Conservation (phyloP, 225 moss, liverwort and hornwort genomes). For the Neckera pumila region DNA sequence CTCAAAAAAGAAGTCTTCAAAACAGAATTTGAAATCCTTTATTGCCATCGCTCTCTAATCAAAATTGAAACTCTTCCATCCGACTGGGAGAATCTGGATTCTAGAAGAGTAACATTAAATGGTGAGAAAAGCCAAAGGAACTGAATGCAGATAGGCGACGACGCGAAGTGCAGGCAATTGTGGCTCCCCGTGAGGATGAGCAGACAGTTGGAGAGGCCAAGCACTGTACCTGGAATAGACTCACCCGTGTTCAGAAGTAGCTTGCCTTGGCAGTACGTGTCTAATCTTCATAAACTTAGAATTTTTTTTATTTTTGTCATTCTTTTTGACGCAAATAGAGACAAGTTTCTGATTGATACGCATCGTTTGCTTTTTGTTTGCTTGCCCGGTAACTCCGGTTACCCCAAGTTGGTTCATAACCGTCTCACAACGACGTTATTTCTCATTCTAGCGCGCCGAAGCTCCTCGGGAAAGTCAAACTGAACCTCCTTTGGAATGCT, state of each 20-base stretch:
- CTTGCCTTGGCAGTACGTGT: background rate
- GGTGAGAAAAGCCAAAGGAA: background rate
- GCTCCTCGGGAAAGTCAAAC: background rate
- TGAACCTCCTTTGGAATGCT: background rate
- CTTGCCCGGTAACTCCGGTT: background rate
- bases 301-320: background rate
- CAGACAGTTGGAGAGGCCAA: background rate
- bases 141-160: background rate
- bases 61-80: background rate
- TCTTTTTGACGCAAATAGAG: background rate
- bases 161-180: background rate
- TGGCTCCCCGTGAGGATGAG: background rate
- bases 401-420: background rate
- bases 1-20: background rate
- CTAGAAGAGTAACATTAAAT: background rate
- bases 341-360: background rate
- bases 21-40: background rate
- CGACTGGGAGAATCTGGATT: background rate
- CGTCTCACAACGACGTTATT: background rate
- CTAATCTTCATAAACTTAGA: background rate
- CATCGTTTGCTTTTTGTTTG: background rate
- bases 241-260: background rate
- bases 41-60: background rate
- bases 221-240: background rate
- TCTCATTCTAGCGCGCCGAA: background rate